Evolutionary conservation across 2,329 filamentous ascomycete species (phyloP).

Genomic region (Daldinia sp.): DNA sequence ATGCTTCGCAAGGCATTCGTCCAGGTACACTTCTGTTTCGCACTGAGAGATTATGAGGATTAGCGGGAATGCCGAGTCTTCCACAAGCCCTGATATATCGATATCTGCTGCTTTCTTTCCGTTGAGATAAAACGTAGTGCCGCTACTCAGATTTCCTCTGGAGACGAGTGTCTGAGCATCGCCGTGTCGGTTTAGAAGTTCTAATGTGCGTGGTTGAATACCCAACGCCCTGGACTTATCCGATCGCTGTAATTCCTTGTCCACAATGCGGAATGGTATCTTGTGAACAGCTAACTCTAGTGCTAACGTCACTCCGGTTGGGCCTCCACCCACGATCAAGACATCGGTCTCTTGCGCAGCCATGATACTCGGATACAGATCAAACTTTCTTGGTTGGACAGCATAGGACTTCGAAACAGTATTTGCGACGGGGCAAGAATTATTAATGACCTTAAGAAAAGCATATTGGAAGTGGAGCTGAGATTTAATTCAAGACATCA

Average conservation of each 20-base stretch:
- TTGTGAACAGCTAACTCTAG: slow-evolving; percentile 50
- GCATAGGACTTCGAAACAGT: neutral
- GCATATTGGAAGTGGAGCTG: slow-evolving; percentile 13
- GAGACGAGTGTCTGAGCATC: slow-evolving; percentile 54
- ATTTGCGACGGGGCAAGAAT: neutral
- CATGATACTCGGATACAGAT: slow-evolving; percentile 8
- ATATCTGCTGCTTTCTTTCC: slow-evolving; percentile 50
- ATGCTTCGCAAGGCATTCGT: slow-evolving; percentile 34
- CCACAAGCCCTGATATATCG: slow-evolving; percentile 50
- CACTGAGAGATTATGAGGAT: slow-evolving; percentile 44
- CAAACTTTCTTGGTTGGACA: neutral
- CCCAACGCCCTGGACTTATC: slow-evolving; percentile 57
- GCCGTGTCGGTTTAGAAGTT: slow-evolving; percentile 61
- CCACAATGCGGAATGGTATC: slow-evolving; percentile 52
- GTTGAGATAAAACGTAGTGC: slow-evolving; percentile 55
- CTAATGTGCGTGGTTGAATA: slow-evolving; percentile 62
- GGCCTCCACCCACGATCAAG: slow-evolving; percentile 57
- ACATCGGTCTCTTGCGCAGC: slow-evolving; percentile 51
- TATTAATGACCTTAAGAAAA: slow-evolving; percentile 3
- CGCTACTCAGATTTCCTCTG: slow-evolving; percentile 54
- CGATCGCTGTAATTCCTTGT: slow-evolving; percentile 57
- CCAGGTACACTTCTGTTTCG: slow-evolving; percentile 44
- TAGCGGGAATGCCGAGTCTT: slow-evolving; percentile 42
- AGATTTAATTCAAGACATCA: slow-evolving; percentile 27
- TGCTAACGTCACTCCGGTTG: slow-evolving; percentile 57